phyloP scores from a whole-genome alignment of 1,284 basidiomycete genomes.

The Laetiporus sulphureus region DNA sequence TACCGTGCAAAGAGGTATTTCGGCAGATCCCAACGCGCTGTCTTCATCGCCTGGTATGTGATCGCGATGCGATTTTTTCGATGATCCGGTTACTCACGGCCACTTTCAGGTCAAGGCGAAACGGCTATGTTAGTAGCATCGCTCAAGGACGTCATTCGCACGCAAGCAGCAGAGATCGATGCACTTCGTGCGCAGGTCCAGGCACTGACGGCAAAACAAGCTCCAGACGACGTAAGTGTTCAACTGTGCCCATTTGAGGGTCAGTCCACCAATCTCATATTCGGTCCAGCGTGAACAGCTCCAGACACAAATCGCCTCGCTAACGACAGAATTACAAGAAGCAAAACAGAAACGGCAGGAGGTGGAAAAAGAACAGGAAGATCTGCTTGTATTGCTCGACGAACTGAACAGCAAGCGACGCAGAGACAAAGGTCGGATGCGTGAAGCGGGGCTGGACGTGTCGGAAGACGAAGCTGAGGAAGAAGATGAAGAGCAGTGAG shows the following conservation, averaged over 20 bases:
- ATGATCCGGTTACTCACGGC: no score
- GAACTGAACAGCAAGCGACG: constrained; percentile 84
- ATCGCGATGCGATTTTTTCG: no score
- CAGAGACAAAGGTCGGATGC: constrained; percentile 75
- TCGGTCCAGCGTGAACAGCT: constrained; percentile 26
- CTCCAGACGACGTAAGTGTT: constrained; percentile 19
- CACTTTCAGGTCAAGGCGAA: constrained; percentile 74
- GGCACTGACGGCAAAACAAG: constrained; percentile 17
- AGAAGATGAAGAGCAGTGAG: constrained; percentile 47
- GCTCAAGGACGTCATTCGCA: constrained; percentile 73
- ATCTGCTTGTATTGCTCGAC: constrained; percentile 88
- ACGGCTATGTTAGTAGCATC: constrained; percentile 75
- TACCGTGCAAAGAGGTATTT: constrained; percentile 62
- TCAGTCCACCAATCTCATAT: constrained; percentile 19
- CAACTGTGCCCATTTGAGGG: constrained; percentile 4
- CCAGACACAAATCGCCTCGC: constrained; percentile 34
- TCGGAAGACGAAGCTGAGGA: constrained; percentile 88
- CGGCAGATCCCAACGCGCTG: constrained; percentile 55
- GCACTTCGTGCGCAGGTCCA: constrained; percentile 49
- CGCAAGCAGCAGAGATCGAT: constrained; percentile 75
- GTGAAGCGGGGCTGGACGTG: constrained; percentile 74
- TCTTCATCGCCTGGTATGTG: constrained; percentile 50
- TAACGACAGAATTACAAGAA: constrained; percentile 44
- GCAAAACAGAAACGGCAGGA: constrained; percentile 67
- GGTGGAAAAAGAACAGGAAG: constrained; percentile 92